These are phyloP conservation scores for Hanseniaspora lachancei DNA, from an alignment of 805 yeast genomes.

Conservation along the genomic window DNA sequence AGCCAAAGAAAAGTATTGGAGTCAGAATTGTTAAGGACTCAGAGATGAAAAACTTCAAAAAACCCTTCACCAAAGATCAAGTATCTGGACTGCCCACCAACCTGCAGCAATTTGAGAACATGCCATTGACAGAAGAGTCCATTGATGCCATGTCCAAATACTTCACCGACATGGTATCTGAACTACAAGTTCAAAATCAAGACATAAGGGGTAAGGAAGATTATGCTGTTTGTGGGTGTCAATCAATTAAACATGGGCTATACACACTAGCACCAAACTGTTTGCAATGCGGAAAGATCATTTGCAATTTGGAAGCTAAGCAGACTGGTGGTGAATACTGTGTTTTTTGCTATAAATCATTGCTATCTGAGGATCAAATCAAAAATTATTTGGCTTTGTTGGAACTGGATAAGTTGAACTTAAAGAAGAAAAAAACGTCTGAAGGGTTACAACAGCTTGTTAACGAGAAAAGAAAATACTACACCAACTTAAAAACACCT, in stretches of 20 bases:
- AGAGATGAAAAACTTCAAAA: constrained; percentile 6
- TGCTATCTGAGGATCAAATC: constrained; percentile 49
- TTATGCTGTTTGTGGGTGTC: constrained; percentile 51
- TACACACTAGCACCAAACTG: constrained; percentile 90
- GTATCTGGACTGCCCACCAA: background rate
- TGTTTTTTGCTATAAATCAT: constrained; percentile 58
- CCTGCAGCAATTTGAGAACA: background rate
- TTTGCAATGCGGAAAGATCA: constrained; percentile 82
- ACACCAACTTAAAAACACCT: constrained; percentile 14
- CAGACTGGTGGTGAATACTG: constrained; percentile 57
- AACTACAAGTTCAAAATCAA: background rate
- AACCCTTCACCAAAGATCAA: background rate
- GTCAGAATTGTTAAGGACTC: background rate
- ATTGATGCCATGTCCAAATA: constrained; percentile 9
- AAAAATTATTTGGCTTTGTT: constrained; percentile 42
- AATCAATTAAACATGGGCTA: constrained; percentile 77
- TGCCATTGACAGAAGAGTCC: constrained; percentile 6
- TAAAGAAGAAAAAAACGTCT: constrained; percentile 23
- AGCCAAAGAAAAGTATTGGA: background rate
- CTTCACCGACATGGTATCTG: background rate
- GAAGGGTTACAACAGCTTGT: constrained; percentile 11
- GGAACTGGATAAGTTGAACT: constrained; percentile 37
- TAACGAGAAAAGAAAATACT: constrained; percentile 17
- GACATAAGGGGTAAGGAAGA: constrained; percentile 13
- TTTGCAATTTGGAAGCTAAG: constrained; percentile 73